Base-by-base conservation (phyloP, 345 rosid genomes). In the Gossypioides kirkii region DNA sequence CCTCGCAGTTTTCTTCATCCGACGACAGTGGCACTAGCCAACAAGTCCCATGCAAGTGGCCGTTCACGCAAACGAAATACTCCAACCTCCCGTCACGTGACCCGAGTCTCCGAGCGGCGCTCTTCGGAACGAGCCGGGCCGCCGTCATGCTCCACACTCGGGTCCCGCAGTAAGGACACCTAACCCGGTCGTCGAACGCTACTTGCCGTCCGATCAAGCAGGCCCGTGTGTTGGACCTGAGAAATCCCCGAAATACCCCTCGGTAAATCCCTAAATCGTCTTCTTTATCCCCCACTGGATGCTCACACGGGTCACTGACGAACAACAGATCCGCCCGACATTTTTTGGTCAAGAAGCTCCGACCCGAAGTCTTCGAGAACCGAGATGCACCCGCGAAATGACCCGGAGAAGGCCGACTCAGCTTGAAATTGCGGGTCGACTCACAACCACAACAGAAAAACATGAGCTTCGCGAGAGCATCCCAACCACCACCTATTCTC, bases 311-410 rank as follows among this genome's bases (percentile, higher is more conserved):
- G 22, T 56, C 61, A 23, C 61, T 56, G 12, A 56, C 12, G 28
- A 56, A 56, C 61, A 56, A 23, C 32, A 56, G 12, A 23, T 56
- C 61, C 23, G 28, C 13, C 32, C 61, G 61, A 11, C 61, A 56
- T 7, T 12, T 10, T 56, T 56, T 56, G 6, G 61, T 25, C 36
- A 56, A 56, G 61, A 56, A 56, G 26, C 61, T 56, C 61, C 61
- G 61, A 23, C 61, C 61, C 61, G 61, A 56, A 12, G 61, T 56
- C 61, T 56, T 56, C 14, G 61, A 56, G 25, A 56, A 56, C 36
- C 61, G 61, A 23, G 61, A 56, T 12, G 17, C 32, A 23, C 16
- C 12, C 7, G 16, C 2, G 36, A 56, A 56, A 23, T 56, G 61
- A 23, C 32, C 61, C 36, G 61, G 36, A 25, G 8, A 23, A 12